These are phyloP conservation scores for Stenogyne calaminthoides DNA, from an alignment of 305 asterid species.

Conservation along the genomic window DNA sequence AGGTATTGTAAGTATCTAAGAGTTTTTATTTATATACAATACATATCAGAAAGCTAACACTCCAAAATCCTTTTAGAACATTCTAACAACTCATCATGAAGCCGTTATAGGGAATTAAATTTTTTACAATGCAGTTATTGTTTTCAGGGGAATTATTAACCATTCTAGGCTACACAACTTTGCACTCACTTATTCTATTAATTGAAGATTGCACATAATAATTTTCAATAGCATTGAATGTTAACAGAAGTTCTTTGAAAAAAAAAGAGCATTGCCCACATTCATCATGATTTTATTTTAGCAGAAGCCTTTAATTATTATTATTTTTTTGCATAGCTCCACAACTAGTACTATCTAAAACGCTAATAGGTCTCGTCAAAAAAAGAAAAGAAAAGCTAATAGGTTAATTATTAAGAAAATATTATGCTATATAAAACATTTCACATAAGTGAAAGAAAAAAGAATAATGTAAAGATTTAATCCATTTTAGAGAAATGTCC, in stretches of 20 bases:
- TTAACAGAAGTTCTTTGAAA: background rate
- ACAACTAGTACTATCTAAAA: constrained; percentile 10
- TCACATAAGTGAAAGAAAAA: background rate
- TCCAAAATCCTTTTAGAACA: too few relatives aligned
- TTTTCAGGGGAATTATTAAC: background rate
- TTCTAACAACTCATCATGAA: too few relatives aligned
- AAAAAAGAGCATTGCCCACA: constrained; percentile 24
- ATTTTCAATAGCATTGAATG: constrained; percentile 5
- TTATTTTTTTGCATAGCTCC: background rate
- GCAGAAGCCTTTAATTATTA: background rate
- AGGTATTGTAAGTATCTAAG: too few relatives aligned
- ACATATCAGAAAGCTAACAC: too few relatives aligned
- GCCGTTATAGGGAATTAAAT: too few relatives aligned
- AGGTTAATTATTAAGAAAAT: background rate
- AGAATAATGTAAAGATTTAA: too few relatives aligned
- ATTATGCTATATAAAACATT: background rate
- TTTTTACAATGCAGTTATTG: too few relatives aligned
- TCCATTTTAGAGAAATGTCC: too few relatives aligned
- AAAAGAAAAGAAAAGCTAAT: too few relatives aligned
- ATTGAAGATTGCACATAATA: constrained; percentile 3
- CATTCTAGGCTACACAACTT: constrained; percentile 15
- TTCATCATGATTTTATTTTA: constrained; percentile 14
- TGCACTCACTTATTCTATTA: background rate
- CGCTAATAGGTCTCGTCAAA: constrained; percentile 9
- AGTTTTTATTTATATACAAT: too few relatives aligned